A percentile compares a stretch with the other conserved stretches of the same genome.
These are phyloP conservation scores for Rhizopogon hawkerae DNA, from an alignment of 1,284 basidiomycete genomes.

Conservation along the genomic window DNA sequence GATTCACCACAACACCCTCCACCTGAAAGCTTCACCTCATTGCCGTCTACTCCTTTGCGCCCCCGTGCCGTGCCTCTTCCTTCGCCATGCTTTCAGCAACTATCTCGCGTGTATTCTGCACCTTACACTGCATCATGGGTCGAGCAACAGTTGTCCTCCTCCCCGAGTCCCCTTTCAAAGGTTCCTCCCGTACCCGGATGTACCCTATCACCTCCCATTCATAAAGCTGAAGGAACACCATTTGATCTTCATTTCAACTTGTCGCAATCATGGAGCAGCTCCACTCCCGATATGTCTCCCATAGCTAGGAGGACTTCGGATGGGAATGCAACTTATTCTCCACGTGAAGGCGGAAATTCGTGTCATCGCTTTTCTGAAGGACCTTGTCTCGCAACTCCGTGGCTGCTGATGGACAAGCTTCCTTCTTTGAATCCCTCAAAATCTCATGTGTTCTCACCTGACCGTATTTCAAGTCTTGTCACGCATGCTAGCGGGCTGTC, in stretches of 20 bases:
- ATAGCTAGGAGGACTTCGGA: constrained; percentile 12
- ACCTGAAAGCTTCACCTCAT: not conserved
- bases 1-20: not conserved
- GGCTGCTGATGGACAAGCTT: constrained; percentile 24
- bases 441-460: constrained; percentile 4
- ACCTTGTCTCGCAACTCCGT: constrained; percentile 6
- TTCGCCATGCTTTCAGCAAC: not conserved
- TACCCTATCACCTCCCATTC: constrained; percentile 23
- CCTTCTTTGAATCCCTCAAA: constrained; percentile 18
- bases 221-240: constrained; percentile 19
- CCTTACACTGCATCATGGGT: not conserved
- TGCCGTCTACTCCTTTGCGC: constrained; percentile 13
- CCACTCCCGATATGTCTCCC: constrained; percentile 17
- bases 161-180: constrained; percentile 25
- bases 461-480: not conserved
- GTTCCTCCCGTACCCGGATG: constrained; percentile 14
- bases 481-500: constrained; percentile 9
- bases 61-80: not conserved
- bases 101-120: not conserved
- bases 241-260: constrained; percentile 26
- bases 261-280: constrained; percentile 14
- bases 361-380: constrained; percentile 7
- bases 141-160: constrained; percentile 15
- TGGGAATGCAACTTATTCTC: not conserved
- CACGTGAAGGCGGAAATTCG: not conserved